phyloP scores from a whole-genome alignment of 371 early-diverging fungal genomes.

The Catenaria anguillulae region DNA sequence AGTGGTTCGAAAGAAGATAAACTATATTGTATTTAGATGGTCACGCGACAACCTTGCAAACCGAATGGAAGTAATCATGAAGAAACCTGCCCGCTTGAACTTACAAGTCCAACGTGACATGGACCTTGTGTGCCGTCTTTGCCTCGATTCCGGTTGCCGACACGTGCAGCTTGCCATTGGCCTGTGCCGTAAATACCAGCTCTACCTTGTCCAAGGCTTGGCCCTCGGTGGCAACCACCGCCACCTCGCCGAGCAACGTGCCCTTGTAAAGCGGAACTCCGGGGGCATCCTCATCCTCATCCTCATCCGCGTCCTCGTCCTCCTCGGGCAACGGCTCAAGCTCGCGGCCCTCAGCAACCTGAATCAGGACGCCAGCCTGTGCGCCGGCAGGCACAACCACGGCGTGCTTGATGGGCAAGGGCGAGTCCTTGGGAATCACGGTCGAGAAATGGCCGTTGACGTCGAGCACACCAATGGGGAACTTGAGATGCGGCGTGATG shows the following conservation, averaged over 20 bases:
- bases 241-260: background rate
- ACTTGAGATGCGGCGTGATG: slow-evolving; percentile 32
- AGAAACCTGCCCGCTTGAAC: no score
- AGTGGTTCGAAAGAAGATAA: no score
- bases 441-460: slow-evolving; percentile 54
- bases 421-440: slow-evolving; percentile 63
- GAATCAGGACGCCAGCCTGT: background rate
- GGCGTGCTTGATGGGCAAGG: slow-evolving; percentile 41
- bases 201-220: background rate
- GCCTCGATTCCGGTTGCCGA: background rate
- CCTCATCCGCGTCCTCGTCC: background rate
- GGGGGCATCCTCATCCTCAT: background rate
- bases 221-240: background rate
- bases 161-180: background rate
- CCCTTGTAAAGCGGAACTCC: background rate
- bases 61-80: no score
- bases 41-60: background rate
- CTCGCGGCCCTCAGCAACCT: slow-evolving; percentile 1
- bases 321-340: background rate
- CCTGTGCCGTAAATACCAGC: background rate
- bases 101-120: background rate
- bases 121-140: background rate
- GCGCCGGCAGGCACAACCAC: background rate
- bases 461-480: slow-evolving; percentile 63
- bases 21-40: no score